A percentile compares a stretch with the other conserved stretches of the same genome.
Conservation (phyloP, 2,329 filamentous ascomycete genomes). For the Aspergillus persii region DNA sequence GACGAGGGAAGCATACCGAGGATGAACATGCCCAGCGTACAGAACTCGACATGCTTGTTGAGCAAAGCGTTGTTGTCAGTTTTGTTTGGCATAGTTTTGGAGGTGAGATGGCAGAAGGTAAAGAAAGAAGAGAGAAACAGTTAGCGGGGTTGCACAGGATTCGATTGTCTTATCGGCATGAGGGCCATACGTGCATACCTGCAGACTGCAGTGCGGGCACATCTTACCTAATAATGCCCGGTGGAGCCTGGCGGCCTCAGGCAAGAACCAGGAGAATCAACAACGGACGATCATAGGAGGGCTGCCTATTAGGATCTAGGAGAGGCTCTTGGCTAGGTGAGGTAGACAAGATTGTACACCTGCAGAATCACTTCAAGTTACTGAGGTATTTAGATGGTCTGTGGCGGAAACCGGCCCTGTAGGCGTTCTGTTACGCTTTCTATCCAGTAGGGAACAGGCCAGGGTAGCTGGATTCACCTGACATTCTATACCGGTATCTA, state of each 20-base stretch:
- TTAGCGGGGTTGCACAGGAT: neutral
- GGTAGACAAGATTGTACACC: no score
- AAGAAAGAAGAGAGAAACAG: neutral
- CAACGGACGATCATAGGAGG: no score
- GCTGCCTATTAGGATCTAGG: no score
- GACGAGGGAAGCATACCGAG: constrained; percentile 47
- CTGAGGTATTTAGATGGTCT: no score
- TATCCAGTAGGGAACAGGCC: no score
- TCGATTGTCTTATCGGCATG: neutral
- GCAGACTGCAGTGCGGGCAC: neutral
- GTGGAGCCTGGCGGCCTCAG: constrained; percentile 18
- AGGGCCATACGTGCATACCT: neutral
- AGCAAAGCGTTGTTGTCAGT: neutral
- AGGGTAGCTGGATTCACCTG: no score
- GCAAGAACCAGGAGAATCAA: constrained; percentile 23
- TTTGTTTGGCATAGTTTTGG: constrained; percentile 17
- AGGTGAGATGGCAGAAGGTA: no score
- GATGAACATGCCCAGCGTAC: constrained; percentile 63
- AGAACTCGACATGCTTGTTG: constrained; percentile 51
- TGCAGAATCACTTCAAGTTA: no score
- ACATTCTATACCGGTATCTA: no score
- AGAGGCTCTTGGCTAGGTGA: no score
- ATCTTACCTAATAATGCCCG: neutral
- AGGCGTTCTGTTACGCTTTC: no score
- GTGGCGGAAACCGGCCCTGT: no score